These are phyloP conservation scores for Castanea mollissima DNA, from an alignment of 306 rosid genomes.

Conservation along the genomic window DNA sequence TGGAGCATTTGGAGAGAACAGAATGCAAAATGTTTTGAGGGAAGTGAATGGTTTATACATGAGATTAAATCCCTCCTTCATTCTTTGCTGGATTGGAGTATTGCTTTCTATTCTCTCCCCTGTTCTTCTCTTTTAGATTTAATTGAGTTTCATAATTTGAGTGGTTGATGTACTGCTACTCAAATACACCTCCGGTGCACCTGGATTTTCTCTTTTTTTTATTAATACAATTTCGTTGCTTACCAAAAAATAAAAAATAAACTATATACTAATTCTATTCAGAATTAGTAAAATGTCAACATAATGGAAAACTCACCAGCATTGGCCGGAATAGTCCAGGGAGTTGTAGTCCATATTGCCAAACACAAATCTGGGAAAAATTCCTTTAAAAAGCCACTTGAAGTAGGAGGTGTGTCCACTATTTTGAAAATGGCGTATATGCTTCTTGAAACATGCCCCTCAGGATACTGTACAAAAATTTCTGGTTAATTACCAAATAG, in stretches of 20 bases:
- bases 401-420: conserved; percentile 48
- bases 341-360: conserved; percentile 98
- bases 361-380: conserved; percentile 70
- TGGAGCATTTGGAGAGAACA: too few species aligned
- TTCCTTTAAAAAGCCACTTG: conserved; percentile 58
- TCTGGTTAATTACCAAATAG: conserved; percentile 17
- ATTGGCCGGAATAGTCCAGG: conserved; percentile 99
- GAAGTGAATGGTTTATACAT: too few species aligned
- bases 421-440: conserved; percentile 79
- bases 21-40: too few species aligned
- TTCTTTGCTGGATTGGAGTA: too few species aligned
- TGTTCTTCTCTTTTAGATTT: too few species aligned
- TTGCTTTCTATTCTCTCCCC: too few species aligned
- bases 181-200: too few species aligned
- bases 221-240: too few species aligned
- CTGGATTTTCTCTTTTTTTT: too few species aligned
- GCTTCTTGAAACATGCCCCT: conserved; percentile 88
- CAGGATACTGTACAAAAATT: conserved; percentile 73
- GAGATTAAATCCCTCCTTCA: too few species aligned
- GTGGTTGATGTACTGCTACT: too few species aligned
- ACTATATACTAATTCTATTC: background rate
- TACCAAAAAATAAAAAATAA: background rate
- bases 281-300: conserved; percentile 2
- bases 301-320: conserved; percentile 63
- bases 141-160: too few species aligned